phyloP scores from a whole-genome alignment of 164 flowering plant species.

The Tinospora cordifolia region DNA sequence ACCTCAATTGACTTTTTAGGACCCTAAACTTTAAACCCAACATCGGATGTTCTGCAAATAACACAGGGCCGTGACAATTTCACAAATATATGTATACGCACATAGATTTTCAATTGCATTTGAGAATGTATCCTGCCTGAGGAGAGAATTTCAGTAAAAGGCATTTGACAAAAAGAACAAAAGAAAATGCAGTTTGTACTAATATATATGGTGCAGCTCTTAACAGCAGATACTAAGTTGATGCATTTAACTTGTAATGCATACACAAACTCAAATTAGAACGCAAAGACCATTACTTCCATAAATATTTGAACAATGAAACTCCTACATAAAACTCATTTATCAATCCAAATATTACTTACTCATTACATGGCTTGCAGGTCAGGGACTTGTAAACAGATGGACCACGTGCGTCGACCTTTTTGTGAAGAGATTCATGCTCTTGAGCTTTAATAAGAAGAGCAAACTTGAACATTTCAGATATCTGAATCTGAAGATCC shows the following conservation, averaged over 20 bases:
- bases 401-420: not conserved
- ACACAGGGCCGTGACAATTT: too few species aligned
- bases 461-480: not conserved
- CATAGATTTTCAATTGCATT: not conserved
- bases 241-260: not conserved
- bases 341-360: not conserved
- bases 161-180: not conserved
- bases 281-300: not conserved
- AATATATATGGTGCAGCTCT: not conserved
- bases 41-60: too few species aligned
- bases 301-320: not conserved
- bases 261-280: not conserved
- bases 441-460: not conserved
- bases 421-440: not conserved
- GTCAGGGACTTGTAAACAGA: not conserved
- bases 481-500: slow-evolving; percentile 17
- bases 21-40: too few species aligned
- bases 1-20: too few species aligned
- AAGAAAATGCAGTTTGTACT: not conserved
- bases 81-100: too few species aligned
- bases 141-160: not conserved
- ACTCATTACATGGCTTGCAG: not conserved
- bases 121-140: not conserved
- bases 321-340: not conserved
- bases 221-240: not conserved